These are phyloP conservation scores for Salicornia ramosissima DNA, from an alignment of 148 eudicot species.

Conservation along the genomic window DNA sequence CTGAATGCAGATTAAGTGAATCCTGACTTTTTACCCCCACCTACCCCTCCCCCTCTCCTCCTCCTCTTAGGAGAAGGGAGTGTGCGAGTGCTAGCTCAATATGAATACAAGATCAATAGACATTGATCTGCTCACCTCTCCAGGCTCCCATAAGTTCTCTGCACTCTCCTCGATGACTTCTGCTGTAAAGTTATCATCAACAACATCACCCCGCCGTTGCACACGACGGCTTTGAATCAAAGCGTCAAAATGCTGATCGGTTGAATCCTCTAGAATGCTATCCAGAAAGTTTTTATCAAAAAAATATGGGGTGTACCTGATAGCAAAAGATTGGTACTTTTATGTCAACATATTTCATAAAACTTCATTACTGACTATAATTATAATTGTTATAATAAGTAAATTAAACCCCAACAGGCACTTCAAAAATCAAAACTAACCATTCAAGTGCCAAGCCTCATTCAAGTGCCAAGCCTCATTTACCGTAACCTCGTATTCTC, in stretches of 20 bases:
- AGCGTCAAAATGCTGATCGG: slow-evolving; percentile 79
- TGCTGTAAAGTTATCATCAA: slow-evolving; percentile 66
- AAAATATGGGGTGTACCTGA: slow-evolving; percentile 94
- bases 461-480: no score
- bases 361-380: no score
- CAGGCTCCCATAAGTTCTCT: slow-evolving; percentile 73
- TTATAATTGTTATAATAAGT: no score
- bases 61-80: background rate
- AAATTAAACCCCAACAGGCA: no score
- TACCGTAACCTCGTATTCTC: no score
- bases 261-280: slow-evolving; percentile 87
- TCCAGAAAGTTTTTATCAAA: slow-evolving; percentile 83
- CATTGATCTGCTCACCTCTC: slow-evolving; percentile 53
- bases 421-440: no score
- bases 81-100: no score
- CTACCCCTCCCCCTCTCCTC: background rate
- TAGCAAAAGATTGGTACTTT: no score
- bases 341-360: no score
- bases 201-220: slow-evolving; percentile 63
- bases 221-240: slow-evolving; percentile 68
- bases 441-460: no score
- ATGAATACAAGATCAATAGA: background rate
- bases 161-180: slow-evolving; percentile 70
- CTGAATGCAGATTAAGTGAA: background rate
- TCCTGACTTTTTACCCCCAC: background rate